Evolutionary conservation across 1,284 basidiomycete species (phyloP), one percentile per base, ranked within the genome.

Genomic region (Malassezia obtusa): DNA sequence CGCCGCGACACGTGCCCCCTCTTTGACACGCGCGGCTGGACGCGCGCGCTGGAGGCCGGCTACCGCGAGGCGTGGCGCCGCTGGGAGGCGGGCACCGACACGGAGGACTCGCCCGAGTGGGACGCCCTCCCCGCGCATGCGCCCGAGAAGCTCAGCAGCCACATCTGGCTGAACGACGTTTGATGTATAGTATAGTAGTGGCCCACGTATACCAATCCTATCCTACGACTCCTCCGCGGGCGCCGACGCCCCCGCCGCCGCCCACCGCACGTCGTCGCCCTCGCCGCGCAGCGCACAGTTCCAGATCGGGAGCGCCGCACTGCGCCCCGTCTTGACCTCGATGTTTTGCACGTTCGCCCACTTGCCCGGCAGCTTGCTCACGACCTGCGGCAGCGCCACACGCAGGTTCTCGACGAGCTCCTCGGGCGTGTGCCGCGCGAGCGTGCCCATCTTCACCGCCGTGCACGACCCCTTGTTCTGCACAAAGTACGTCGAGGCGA

Each of bases 331-430:
- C 77, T 98, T 98, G 77, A 98, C 83, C 62, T 90, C 82, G 25
- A 98, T 75, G 57, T 82, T 84, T 67, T 94, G 88, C 44, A 98
- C 78, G 71, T 95, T 95, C 51, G 86, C 83, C 91, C 91, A 95
- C 21, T 83, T 85, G 44, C 83, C 87, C 61, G 73, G 74, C 36
- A 95, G 81, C 47, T 80, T 79, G 40, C 69, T 64, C 32, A 84
- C 80, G 53, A 92, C 77, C n/a, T 80, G 80, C 2, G 92, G 90
- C 1, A 96, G 77, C 1, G 87, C 85, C 8, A 79, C 79, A 63
- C 83, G 77, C 22, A 96, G 77, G 77, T 98, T 96, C 11, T 81
- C 83, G 32, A 87, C 74, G 8, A 90, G 80, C 67, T 95, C 83
- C 3, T 80, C 75, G 1, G 84, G 79, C 6, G 80, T 81, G 60